Base-by-base conservation (phyloP, 805 yeast species). In the Candida khao-thaluensis region DNA sequence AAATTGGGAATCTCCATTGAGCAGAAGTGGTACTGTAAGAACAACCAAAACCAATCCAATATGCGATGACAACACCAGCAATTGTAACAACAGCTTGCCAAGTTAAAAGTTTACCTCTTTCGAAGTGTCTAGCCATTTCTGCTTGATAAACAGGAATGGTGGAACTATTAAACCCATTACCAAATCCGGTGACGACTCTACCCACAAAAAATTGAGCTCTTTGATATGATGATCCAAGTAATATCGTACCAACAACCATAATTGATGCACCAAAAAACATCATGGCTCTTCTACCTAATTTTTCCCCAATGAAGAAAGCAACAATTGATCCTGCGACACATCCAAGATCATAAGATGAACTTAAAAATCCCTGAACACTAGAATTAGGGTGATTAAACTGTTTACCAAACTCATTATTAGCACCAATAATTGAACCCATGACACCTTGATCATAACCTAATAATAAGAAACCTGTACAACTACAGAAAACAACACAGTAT, bases 11-110 rank as follows among this genome's bases (percentile, higher is more conserved):
- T 52, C 72, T 62, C 72, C 73, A 68, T 33, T 63, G 66, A 18
- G 62, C 66, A 10, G 71, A 59, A 29, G 49, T 51, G 46, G 64
- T 41, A 67, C 81, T 81, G 49, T 78, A 81, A 2, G 85, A 82
- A 60, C 83, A 82, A 23, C 81, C 85, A 34, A 69, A 59, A 53
- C 74, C 76, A 54, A 84, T 75, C 70, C 82, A 76, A 4, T 69
- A 82, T 14, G 90, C 87, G 53, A 83, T 69, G 52, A 82, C 71
- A 17, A 88, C 70, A 46, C 87, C 84, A 38, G 79, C 79, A 38
- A 90, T 82, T 26, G 78, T 70, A 35, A 74, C 65, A 5, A 90
- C 64, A 60, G 63, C 72, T 67, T 42, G 73, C 61, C 57, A 62
- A 47, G 42, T 63, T 50, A 59, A 66, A 44, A 64, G 59, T 47